These are phyloP conservation scores for Mycothermus thermophilus DNA, from an alignment of 495 filamentous ascomycete genomes.

Conservation along the genomic window DNA sequence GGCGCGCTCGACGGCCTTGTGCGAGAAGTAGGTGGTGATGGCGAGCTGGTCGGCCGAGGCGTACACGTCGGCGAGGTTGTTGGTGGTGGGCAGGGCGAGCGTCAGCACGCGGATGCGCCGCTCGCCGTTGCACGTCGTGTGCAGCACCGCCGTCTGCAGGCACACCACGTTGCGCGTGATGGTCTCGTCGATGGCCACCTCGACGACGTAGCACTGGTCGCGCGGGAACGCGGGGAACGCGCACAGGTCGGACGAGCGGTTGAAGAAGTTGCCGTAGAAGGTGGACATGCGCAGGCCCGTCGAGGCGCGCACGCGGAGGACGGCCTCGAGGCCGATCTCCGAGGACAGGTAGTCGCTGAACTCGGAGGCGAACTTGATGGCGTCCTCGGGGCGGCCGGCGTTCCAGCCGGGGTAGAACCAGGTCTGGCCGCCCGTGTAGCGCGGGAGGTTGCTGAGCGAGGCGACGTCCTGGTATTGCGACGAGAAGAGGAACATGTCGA, in stretches of 20 bases:
- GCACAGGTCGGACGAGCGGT: slow-evolving; percentile 89
- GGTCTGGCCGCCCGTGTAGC: slow-evolving; percentile 95
- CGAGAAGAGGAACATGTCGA: slow-evolving; percentile 99
- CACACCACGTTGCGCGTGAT: slow-evolving; percentile 88
- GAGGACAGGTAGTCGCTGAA: slow-evolving; percentile 93
- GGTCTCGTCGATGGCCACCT: slow-evolving; percentile 94
- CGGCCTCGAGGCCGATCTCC: slow-evolving; percentile 92
- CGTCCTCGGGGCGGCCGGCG: slow-evolving; percentile 80
- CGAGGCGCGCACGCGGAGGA: slow-evolving; percentile 87
- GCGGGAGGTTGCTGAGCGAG: slow-evolving; percentile 80
- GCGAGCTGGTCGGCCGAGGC: slow-evolving; percentile 89
- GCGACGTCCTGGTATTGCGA: slow-evolving; percentile 96
- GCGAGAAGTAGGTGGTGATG: slow-evolving; percentile 85
- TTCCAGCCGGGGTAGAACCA: slow-evolving; percentile 99
- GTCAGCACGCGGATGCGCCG: slow-evolving; percentile 90
- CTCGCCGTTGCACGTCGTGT: slow-evolving; percentile 97
- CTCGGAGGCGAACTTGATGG: slow-evolving; percentile 91
- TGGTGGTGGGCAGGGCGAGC: slow-evolving; percentile 80
- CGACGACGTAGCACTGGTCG: slow-evolving; percentile 96
- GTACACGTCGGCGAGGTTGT: slow-evolving; percentile 79
- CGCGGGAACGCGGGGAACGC: slow-evolving; percentile 96
- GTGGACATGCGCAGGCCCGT: slow-evolving; percentile 92
- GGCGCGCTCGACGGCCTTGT: slow-evolving; percentile 90
- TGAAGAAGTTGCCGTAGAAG: slow-evolving; percentile 99
- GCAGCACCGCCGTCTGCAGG: slow-evolving; percentile 90